These are phyloP conservation scores for Pinus taeda DNA, from an alignment of 75 land plant species.

Conservation along the genomic window DNA sequence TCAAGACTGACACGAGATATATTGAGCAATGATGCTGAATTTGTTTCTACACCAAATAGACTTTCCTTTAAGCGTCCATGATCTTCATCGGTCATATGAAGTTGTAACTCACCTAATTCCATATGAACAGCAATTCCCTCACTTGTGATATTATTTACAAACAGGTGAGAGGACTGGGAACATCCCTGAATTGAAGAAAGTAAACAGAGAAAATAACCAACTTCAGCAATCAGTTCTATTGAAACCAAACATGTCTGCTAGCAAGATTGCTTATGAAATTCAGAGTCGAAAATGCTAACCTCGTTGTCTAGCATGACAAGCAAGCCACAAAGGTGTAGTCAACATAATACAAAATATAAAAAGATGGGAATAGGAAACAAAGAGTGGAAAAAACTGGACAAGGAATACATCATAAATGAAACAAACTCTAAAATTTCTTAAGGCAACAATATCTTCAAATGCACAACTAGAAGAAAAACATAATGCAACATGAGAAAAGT, in stretches of 20 bases:
- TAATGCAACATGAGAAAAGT: neutral
- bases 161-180: slow-evolving; percentile 91
- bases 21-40: slow-evolving; percentile 69
- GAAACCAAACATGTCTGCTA: neutral
- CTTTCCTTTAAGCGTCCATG: slow-evolving; percentile 52
- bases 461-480: neutral
- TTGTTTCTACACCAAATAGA: slow-evolving; percentile 70
- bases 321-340: neutral
- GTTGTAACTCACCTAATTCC: slow-evolving; percentile 83
- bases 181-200: slow-evolving; percentile 48
- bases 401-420: neutral
- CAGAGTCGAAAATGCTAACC: neutral
- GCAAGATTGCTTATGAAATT: neutral
- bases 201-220: slow-evolving; percentile 5
- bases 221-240: neutral
- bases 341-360: neutral
- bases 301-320: neutral
- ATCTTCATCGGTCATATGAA: slow-evolving; percentile 78
- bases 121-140: slow-evolving; percentile 58
- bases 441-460: neutral
- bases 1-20: slow-evolving; percentile 75
- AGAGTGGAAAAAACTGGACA: neutral
- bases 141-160: slow-evolving; percentile 68
- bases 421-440: neutral
- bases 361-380: neutral